A percentile compares a stretch with the other conserved stretches of the same genome.
These are phyloP conservation scores for Perilla frutescens DNA, from an alignment of 257 asterid species.

Conservation along the genomic window DNA sequence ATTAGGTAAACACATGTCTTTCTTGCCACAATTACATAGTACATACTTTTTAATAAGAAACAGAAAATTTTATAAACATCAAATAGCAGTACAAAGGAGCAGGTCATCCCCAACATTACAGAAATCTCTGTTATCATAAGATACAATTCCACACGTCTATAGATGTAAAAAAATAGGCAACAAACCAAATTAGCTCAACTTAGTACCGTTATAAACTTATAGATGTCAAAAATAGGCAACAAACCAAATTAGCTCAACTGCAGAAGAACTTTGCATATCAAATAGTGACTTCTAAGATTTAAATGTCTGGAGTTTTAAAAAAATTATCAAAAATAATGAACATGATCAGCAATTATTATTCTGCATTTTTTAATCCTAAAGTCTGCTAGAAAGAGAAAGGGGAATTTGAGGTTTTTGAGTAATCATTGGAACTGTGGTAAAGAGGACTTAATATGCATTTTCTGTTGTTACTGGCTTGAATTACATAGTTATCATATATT, in stretches of 20 bases:
- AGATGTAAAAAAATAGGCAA: no score
- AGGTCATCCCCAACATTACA: neutral
- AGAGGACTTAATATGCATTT: no score
- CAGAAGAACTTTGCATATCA: slow-evolving; percentile 13
- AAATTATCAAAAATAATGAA: slow-evolving; percentile 10
- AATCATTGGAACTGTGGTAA: no score
- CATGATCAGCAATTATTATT: slow-evolving; percentile 7
- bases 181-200: neutral
- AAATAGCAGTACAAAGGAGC: neutral
- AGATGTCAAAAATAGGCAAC: slow-evolving; percentile 32
- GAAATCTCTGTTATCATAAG: neutral
- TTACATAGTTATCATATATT: no score
- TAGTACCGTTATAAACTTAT: slow-evolving; percentile 68
- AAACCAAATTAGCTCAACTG: slow-evolving; percentile 33
- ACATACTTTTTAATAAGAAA: neutral
- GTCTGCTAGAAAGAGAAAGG: slow-evolving; percentile 24
- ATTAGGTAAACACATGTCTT: slow-evolving; percentile 4
- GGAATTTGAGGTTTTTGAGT: neutral
- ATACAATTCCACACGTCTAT: neutral
- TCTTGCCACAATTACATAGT: slow-evolving; percentile 15
- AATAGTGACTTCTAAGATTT: slow-evolving; percentile 14
- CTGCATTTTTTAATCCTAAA: slow-evolving; percentile 1
- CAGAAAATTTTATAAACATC: neutral
- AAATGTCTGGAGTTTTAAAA: neutral
- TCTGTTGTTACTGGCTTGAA: no score